Percentiles rank a stretch among this genome's conserved stretches.
Conservation (phyloP, 1,139 yeast genomes). For the Magnusiomyces suaveolens region DNA sequence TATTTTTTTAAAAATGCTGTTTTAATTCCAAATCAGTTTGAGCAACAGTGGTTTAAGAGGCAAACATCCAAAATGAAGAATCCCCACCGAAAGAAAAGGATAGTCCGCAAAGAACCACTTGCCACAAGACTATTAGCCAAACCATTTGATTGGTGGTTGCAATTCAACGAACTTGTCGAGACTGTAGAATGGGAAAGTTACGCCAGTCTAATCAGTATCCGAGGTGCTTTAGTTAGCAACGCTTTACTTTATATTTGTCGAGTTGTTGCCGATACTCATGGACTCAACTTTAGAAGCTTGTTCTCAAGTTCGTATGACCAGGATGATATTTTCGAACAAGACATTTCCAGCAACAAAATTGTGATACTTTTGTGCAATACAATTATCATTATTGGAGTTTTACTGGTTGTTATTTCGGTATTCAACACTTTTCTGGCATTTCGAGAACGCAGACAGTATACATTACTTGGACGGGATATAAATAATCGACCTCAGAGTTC, state of each 20-base stretch:
- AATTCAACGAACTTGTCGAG: conserved; percentile 37
- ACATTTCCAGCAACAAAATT: conserved; percentile 7
- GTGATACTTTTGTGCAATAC: not conserved
- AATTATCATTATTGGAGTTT: conserved; percentile 3
- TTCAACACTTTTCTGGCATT: conserved; percentile 7
- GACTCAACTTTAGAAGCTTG: not conserved
- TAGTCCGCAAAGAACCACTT: not conserved
- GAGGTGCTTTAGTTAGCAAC: conserved; percentile 38
- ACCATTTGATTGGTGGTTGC: not conserved
- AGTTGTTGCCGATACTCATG: conserved; percentile 13
- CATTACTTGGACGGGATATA: conserved; percentile 34
- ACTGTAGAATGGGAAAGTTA: conserved; percentile 60
- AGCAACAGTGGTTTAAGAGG: too few relatives aligned
- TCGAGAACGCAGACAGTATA: conserved; percentile 31
- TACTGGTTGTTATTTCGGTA: conserved; percentile 5
- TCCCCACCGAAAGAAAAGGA: not conserved
- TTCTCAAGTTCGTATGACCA: not conserved
- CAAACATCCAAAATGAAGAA: too few relatives aligned
- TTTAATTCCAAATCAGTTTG: too few relatives aligned
- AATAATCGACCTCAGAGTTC: conserved; percentile 34
- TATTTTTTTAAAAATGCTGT: too few relatives aligned
- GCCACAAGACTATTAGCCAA: not conserved
- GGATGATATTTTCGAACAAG: conserved; percentile 8
- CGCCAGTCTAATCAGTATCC: conserved; percentile 39
- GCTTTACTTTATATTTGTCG: conserved; percentile 24